Evolutionary conservation across 192 early-diverging fungal genomes (phyloP), one percentile per base, ranked within the genome.

Genomic region (Chytriomyces sp.): DNA sequence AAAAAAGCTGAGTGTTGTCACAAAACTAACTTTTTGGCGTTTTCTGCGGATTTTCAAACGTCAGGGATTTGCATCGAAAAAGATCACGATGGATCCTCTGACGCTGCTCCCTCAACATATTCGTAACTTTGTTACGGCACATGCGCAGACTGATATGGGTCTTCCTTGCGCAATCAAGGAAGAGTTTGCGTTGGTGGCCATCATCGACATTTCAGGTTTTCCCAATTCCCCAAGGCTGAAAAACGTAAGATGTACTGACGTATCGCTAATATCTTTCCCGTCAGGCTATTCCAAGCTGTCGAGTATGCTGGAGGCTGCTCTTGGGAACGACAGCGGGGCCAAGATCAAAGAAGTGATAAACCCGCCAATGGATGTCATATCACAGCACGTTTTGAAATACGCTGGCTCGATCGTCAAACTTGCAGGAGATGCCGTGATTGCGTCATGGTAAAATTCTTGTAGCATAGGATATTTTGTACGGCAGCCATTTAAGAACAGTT

Each of bases 341-440:
- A 70, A 62, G 66, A 64, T 78, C n/a, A 61, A 65, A 24, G 77
- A 78, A 28, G 18, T 78, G 23, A 20, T 78, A 26, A 78, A 78
- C 46, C 68, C 68, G 18, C 77, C 77, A 3, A 72, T 78, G 18
- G 61, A 71, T 18, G 28, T 7, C 46, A 78, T 78, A 44, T 72
- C 72, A 7, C 11, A 24, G 6, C 6, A 16, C 18, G 61, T 78
- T 48, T 69, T 72, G 13, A 7, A 72, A 53, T 20, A 16, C 24
- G 67, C 47, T 7, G 77, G 77, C n/a, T 78, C 77, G 9, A 48
- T 78, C 18, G 61, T 78, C 43, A 78, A 76, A 59, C 50, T 76
- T 23, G 74, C 74, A 6, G 74, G 74, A 26, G 74, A 76, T 28
- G 74, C 74, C 16, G 74, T 76, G 18, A 76, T 76, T 44, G 64